Conservation (phyloP, 345 rosid genomes). For the Turritis glabra region DNA sequence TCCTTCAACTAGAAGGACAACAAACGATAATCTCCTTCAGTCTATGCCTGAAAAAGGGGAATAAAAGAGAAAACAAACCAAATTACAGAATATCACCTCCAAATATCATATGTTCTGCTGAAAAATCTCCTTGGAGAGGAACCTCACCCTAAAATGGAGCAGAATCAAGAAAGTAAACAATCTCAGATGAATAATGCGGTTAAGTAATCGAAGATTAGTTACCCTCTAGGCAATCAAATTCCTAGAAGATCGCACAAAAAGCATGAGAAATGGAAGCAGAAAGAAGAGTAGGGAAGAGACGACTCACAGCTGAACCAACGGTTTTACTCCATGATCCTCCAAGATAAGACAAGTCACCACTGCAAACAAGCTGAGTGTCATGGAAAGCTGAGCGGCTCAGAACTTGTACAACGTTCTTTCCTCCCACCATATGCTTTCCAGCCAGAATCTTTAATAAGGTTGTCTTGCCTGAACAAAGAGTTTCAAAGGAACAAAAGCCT, state of each 20-base stretch:
- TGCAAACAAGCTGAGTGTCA: constrained; percentile 81
- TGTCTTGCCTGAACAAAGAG: constrained; percentile 63
- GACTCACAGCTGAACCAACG: constrained; percentile 81
- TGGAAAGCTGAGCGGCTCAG: constrained; percentile 82
- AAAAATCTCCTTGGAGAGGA: constrained; percentile 97
- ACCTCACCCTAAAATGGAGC: constrained; percentile 61
- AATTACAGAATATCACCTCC: constrained; percentile 58
- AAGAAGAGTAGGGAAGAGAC: not conserved
- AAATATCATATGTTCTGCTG: constrained; percentile 94
- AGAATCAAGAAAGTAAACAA: not conserved
- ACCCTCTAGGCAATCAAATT: not conserved
- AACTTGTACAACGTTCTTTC: constrained; percentile 75
- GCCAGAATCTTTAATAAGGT: constrained; percentile 82
- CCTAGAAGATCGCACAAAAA: not conserved
- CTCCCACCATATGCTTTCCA: constrained; percentile 97
- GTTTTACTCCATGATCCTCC: constrained; percentile 98
- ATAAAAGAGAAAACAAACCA: not conserved
- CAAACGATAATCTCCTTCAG: not conserved
- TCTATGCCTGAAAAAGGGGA: not conserved
- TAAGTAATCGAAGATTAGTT: not conserved
- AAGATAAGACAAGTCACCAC: constrained; percentile 81
- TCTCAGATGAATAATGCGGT: not conserved
- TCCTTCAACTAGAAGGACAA: constrained; percentile 67
- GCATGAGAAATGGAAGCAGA: not conserved
- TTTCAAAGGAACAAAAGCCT: not conserved